A percentile compares a stretch with the other conserved stretches of the same genome.
phyloP scores from a whole-genome alignment of 306 rosid genomes.

The Vachellia pachyceras region DNA sequence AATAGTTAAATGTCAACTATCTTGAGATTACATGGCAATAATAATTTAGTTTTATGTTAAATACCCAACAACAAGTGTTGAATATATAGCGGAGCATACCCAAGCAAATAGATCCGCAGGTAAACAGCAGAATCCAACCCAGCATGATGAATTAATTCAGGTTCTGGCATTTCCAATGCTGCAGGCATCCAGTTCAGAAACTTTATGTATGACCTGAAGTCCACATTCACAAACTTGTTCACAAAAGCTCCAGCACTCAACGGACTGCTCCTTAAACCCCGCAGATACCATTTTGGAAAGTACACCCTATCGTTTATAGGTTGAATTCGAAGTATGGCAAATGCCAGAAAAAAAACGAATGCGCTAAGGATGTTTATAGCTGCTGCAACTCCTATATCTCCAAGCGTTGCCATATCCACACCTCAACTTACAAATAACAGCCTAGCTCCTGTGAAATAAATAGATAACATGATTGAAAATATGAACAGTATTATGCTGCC shows the following conservation, averaged over 20 bases:
- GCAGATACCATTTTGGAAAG: constrained; percentile 97
- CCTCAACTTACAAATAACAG: constrained; percentile 6
- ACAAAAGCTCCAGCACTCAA: constrained; percentile 67
- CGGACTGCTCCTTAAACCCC: constrained; percentile 87
- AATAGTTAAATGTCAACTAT: neutral
- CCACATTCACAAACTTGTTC: constrained; percentile 85
- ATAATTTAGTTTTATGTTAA: neutral
- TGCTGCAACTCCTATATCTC: constrained; percentile 89
- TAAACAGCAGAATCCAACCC: constrained; percentile 94
- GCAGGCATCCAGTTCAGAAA: constrained; percentile 96
- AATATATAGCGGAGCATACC: constrained; percentile 53
- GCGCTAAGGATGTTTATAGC: constrained; percentile 87
- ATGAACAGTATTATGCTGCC: neutral
- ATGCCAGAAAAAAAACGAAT: constrained; percentile 70
- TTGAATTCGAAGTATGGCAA: constrained; percentile 87
- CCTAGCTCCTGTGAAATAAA: constrained; percentile 47
- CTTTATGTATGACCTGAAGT: constrained; percentile 72
- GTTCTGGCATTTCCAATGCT: constrained; percentile 95
- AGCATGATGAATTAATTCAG: constrained; percentile 87
- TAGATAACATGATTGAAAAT: neutral
- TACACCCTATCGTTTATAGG: constrained; percentile 95
- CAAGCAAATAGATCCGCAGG: constrained; percentile 88
- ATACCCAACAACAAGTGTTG: neutral
- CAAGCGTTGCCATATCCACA: constrained; percentile 71
- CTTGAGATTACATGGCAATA: neutral